Conservation (phyloP, 2,329 filamentous ascomycete genomes). For the Leptographium radiaticola region DNA sequence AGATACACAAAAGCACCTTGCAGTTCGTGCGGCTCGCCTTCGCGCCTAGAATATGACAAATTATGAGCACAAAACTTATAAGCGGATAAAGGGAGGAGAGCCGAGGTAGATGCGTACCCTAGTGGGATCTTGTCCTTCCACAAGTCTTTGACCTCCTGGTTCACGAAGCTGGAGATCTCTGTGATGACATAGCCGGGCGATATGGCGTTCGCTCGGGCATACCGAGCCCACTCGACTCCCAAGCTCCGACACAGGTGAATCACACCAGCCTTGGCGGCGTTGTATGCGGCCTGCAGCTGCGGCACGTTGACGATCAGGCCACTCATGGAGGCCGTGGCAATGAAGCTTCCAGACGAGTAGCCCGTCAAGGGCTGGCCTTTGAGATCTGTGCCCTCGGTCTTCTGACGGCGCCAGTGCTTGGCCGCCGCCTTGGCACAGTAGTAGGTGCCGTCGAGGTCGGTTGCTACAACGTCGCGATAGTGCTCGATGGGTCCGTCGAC, state of each 20-base stretch:
- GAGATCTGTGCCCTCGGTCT: conserved; percentile 48
- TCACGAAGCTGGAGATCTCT: conserved; percentile 53
- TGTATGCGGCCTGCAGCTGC: conserved; percentile 60
- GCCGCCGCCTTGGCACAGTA: conserved; percentile 62
- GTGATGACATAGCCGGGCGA: conserved; percentile 65
- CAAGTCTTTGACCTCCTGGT: conserved; percentile 51
- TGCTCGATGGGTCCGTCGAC: conserved; percentile 53
- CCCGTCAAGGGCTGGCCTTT: conserved; percentile 48
- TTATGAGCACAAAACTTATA: conserved; percentile 2
- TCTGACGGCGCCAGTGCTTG: conserved; percentile 56
- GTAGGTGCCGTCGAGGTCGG: conserved; percentile 64
- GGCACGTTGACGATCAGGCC: conserved; percentile 68
- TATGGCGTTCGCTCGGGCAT: conserved; percentile 57
- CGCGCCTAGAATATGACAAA: conserved; percentile 32
- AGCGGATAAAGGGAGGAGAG: neutral
- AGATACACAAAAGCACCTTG: conserved; percentile 74
- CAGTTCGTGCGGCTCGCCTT: conserved; percentile 58
- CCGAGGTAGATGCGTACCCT: conserved; percentile 28
- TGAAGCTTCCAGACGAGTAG: conserved; percentile 54
- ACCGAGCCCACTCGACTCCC: conserved; percentile 65
- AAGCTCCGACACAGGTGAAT: conserved; percentile 52
- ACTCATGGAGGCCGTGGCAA: conserved; percentile 65
- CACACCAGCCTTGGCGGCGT: conserved; percentile 56
- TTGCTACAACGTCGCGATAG: conserved; percentile 53
- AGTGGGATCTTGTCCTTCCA: conserved; percentile 72